Conservation (phyloP, 257 asterid genomes). For the Fraxinus americana region DNA sequence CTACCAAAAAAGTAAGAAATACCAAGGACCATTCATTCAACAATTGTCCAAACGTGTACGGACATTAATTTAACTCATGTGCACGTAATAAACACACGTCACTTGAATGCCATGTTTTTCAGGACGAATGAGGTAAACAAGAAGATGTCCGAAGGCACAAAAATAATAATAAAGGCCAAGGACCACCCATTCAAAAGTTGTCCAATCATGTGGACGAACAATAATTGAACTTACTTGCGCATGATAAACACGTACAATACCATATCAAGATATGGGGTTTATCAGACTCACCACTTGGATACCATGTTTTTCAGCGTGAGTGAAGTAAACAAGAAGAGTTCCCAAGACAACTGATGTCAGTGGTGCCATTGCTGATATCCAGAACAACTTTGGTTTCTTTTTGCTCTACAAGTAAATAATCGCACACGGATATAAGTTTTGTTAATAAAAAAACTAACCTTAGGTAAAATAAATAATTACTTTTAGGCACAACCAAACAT, state of each 20-base stretch:
- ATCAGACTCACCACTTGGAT: neutral
- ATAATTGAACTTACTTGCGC: no score
- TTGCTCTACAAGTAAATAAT: conserved; percentile 22
- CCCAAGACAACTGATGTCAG: conserved; percentile 31
- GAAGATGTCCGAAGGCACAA: neutral
- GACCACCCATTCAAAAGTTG: neutral
- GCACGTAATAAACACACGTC: no score
- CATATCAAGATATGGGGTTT: no score
- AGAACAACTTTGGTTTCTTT: conserved; percentile 42
- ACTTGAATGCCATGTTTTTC: neutral
- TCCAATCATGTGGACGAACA: neutral
- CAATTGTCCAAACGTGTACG: neutral
- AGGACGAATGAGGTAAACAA: neutral
- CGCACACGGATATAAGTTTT: no score
- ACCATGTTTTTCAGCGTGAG: neutral
- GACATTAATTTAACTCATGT: no score
- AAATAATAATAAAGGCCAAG: neutral
- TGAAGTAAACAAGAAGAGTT: neutral
- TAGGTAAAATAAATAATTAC: no score
- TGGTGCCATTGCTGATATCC: conserved; percentile 48
- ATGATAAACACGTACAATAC: no score
- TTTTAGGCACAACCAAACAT: neutral
- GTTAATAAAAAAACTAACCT: neutral
- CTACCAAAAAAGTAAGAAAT: no score
- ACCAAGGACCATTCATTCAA: no score